Evolutionary conservation across 2,329 filamentous ascomycete genomes (phyloP).

Genomic region (Madurella mycetomatis): DNA sequence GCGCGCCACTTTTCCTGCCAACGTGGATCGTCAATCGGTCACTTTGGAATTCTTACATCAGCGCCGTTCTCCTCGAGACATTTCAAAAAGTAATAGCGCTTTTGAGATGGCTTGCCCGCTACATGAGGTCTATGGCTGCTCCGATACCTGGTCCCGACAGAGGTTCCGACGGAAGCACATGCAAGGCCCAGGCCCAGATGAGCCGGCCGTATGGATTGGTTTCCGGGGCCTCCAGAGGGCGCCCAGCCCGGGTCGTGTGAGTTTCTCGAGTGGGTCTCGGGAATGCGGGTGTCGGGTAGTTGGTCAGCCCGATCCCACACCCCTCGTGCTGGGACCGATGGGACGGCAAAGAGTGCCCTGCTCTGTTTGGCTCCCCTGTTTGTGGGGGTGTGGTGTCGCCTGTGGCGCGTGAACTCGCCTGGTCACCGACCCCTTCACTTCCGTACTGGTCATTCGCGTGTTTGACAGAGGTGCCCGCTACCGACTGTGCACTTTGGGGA

Average conservation of each 20-base stretch:
- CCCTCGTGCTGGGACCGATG: too few species aligned
- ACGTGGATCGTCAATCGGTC: too few species aligned
- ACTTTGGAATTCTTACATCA: too few species aligned
- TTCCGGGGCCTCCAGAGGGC: not conserved
- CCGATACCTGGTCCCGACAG: too few species aligned
- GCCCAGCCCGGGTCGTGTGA: slow-evolving; percentile 4
- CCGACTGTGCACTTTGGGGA: too few species aligned
- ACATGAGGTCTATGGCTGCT: too few species aligned
- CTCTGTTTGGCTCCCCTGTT: not conserved
- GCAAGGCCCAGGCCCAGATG: not conserved
- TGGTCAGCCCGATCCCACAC: not conserved
- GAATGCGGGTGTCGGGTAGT: not conserved
- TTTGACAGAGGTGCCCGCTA: not conserved
- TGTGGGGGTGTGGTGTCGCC: not conserved
- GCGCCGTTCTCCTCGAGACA: too few species aligned
- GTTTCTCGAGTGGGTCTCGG: slow-evolving; percentile 6
- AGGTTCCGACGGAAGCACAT: not conserved
- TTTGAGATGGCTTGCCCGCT: too few species aligned
- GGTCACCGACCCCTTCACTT: not conserved
- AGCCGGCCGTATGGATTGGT: slow-evolving; percentile 1
- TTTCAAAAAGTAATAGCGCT: too few species aligned
- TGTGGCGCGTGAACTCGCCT: not conserved
- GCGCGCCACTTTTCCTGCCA: too few species aligned
- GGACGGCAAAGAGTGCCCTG: too few species aligned
- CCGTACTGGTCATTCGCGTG: not conserved